Base-by-base conservation (phyloP, 1,284 basidiomycete genomes). In the Caloboletus inedulis region DNA sequence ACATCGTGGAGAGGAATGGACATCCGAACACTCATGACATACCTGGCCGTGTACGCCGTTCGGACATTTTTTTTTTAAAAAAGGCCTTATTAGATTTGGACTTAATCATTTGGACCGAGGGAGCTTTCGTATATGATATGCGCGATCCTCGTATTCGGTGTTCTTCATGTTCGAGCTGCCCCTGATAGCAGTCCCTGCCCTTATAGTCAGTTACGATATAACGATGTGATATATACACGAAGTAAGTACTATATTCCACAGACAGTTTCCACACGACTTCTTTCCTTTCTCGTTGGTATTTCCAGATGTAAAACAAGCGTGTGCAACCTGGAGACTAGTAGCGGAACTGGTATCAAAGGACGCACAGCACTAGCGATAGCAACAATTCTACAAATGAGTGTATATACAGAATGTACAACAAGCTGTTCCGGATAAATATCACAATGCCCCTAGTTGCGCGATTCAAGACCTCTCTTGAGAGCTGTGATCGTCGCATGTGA, bases 381-480 rank as follows among this genome's bases (percentile, higher is more conserved):
- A 48, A 47, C 39, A 49, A 43, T 42, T 54, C 36, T 51, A 63
- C 54, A 55, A 46, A 63, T 27, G 54, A 64, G 49, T 46, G 55
- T 46, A 63, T 56, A 52, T 55, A 64, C 48, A 62, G 19, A 10
- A 47, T 54, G 31, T 55, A 61, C 51, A 62, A 48, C 55, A 27
- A 27, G 25, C 29, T 33, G 16, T 48, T 56, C 52, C 47, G n/a
- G 27, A 54, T 39, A 44, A 23, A 45, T 49, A 31, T 34, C 19
- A 18, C 18, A 12, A n/a, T 19, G 21, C 1, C 43, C 23, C 47
- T 50, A 69, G 48, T 61, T 63, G 50, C 72, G 72, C 29, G 68
- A 61, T 62, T 82, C 81, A 16, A 84, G 66, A 16, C 79, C 78
- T 40, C 75, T 77, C 64, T 83, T 84, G 62, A 84, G 75, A 39